Conservation (phyloP, 2,329 filamentous ascomycete genomes). For the Calonectria pseudoreteaudii region DNA sequence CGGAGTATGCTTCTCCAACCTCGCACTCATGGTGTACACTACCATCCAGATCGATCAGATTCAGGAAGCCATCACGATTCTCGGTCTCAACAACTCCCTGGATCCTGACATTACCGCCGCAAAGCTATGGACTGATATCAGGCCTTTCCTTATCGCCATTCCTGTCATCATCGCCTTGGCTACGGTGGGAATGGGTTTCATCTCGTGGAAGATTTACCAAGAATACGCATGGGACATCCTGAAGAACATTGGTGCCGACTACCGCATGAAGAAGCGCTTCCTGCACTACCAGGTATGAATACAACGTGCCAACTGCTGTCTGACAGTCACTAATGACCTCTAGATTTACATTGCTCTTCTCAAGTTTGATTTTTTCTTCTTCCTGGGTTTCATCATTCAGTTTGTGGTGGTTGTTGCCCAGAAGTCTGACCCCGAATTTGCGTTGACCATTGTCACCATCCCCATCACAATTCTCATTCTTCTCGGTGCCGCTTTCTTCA, state of each 20-base stretch:
- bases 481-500: constrained; percentile 85
- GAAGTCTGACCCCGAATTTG: constrained; percentile 79
- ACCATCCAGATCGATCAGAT: constrained; percentile 95
- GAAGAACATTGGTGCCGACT: constrained; percentile 97
- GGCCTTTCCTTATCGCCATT: constrained; percentile 85
- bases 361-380: constrained; percentile 99
- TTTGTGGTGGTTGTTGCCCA: constrained; percentile 91
- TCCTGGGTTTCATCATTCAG: constrained; percentile 97
- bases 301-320: neutral
- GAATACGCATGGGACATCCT: constrained; percentile 99
- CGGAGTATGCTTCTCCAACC: constrained; percentile 91
- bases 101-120: constrained; percentile 42
- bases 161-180: constrained; percentile 84
- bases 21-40: constrained; percentile 92
- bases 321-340: neutral
- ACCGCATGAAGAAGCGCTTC: constrained; percentile 96
- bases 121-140: constrained; percentile 76
- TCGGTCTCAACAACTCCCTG: constrained; percentile 62
- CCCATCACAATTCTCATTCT: constrained; percentile 92
- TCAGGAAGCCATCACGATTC: constrained; percentile 72
- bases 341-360: constrained; percentile 97
- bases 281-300: constrained; percentile 88
- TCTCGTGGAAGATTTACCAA: constrained; percentile 96
- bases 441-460: constrained; percentile 88
- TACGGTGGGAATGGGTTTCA: constrained; percentile 78